A percentile compares a stretch with the other conserved stretches of the same genome.
Evolutionary conservation across 106 monocot genomes (phyloP).

Genomic region (Cymbidium sinense): DNA sequence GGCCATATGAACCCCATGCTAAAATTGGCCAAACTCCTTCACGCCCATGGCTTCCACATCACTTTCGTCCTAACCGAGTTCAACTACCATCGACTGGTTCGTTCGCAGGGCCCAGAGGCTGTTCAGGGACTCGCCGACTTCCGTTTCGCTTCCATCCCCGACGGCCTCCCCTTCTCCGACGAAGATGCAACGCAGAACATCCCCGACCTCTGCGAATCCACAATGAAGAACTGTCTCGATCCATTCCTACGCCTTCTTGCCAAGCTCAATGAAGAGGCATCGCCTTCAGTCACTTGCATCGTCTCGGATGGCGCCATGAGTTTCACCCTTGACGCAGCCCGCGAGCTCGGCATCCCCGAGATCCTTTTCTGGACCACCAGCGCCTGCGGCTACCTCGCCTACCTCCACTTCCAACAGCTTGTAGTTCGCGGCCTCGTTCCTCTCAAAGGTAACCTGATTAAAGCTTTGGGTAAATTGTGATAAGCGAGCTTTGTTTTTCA

Average conservation of each 20-base stretch:
- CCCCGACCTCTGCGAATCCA: background rate
- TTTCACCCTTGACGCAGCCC: conserved; percentile 20
- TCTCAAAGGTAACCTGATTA: background rate
- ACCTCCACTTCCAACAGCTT: conserved; percentile 4
- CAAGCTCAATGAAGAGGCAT: background rate
- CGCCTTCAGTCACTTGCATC: conserved; percentile 6
- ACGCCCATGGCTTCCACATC: background rate
- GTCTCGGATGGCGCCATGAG: conserved; percentile 22
- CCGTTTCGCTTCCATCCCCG: background rate
- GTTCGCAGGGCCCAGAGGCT: background rate
- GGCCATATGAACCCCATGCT: background rate
- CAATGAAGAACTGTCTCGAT: background rate
- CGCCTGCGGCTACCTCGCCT: conserved; percentile 20
- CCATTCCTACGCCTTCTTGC: background rate
- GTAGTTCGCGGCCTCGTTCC: background rate
- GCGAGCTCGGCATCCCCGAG: conserved; percentile 12
- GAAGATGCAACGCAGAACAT: background rate
- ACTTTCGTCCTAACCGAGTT: background rate
- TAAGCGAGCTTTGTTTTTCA: no score
- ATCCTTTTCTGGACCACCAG: conserved; percentile 25
- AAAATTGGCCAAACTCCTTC: background rate
- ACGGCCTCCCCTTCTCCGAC: background rate
- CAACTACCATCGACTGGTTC: background rate
- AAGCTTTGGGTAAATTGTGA: no score
- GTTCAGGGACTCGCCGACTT: background rate